Percentiles rank a stretch among this genome's conserved stretches.
phyloP scores from a whole-genome alignment of 257 asterid species.

The Plantago major region DNA sequence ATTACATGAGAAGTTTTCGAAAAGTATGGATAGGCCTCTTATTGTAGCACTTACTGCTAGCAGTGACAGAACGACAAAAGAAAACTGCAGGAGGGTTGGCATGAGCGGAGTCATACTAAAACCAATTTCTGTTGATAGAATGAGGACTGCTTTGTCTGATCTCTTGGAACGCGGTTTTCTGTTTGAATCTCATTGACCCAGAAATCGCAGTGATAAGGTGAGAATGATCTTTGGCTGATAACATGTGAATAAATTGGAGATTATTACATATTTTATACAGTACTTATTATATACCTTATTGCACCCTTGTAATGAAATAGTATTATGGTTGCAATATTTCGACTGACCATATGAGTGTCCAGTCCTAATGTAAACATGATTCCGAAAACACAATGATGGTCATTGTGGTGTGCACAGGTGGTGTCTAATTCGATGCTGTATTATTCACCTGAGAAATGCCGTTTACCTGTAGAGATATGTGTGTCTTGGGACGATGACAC shows the following conservation, averaged over 20 bases:
- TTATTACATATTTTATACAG: no score
- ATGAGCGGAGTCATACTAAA: slow-evolving; percentile 75
- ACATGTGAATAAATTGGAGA: no score
- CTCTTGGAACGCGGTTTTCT: slow-evolving; percentile 66
- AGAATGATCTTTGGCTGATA: no score
- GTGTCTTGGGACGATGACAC: no score
- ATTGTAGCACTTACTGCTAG: slow-evolving; percentile 73
- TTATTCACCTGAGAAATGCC: no score
- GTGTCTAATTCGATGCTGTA: no score
- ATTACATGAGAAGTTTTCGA: slow-evolving; percentile 64
- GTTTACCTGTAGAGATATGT: no score
- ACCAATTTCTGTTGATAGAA: slow-evolving; percentile 81
- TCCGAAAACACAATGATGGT: not conserved
- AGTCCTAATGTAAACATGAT: not conserved
- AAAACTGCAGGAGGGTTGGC: slow-evolving; percentile 76
- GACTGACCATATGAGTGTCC: not conserved
- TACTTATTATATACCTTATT: not conserved
- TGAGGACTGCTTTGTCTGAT: slow-evolving; percentile 73
- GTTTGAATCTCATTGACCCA: slow-evolving; percentile 37
- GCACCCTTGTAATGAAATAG: slow-evolving; percentile 3
- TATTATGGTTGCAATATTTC: slow-evolving; percentile 6
- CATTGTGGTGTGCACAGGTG: not conserved
- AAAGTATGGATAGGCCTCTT: slow-evolving; percentile 54
- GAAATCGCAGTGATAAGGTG: not conserved
- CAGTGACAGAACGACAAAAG: slow-evolving; percentile 58